These are phyloP conservation scores for Arthrinium puccinioides DNA, from an alignment of 2,329 filamentous ascomycete species.

Conservation along the genomic window DNA sequence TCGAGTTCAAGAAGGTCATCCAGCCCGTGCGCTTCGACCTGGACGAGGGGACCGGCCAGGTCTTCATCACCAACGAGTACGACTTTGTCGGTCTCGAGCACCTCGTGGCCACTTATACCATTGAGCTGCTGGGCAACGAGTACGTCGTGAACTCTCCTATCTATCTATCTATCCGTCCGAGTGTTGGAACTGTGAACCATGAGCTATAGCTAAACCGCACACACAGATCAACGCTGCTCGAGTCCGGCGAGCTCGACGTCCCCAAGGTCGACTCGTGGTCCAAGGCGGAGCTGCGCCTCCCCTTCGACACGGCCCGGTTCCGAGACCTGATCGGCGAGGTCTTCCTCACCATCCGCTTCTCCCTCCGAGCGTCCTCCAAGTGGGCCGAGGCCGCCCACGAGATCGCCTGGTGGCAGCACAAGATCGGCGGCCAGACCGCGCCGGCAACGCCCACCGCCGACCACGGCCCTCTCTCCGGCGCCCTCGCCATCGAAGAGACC, in stretches of 20 bases:
- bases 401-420: constrained; percentile 46
- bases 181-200: neutral
- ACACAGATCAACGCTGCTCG: constrained; percentile 17
- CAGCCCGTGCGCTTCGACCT: constrained; percentile 42
- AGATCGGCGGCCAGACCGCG: constrained; percentile 18
- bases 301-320: constrained; percentile 17
- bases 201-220: constrained; percentile 3
- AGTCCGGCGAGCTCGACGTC: constrained; percentile 29
- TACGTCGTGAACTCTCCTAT: no score
- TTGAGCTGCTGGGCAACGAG: constrained; percentile 34
- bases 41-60: constrained; percentile 19
- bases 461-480: neutral
- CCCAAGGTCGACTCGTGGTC: constrained; percentile 32
- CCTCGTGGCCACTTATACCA: constrained; percentile 32
- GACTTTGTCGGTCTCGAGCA: constrained; percentile 39
- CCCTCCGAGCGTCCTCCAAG: constrained; percentile 29
- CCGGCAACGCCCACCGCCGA: constrained; percentile 11
- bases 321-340: constrained; percentile 26
- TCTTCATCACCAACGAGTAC: constrained; percentile 41
- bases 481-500: constrained; percentile 14
- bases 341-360: constrained; percentile 38
- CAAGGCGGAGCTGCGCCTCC: constrained; percentile 25
- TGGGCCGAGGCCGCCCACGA: constrained; percentile 49
- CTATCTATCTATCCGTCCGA: no score
- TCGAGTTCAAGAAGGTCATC: constrained; percentile 50